phyloP scores from a whole-genome alignment of 2,329 filamentous ascomycete genomes.

The Aspergillus sp. region DNA sequence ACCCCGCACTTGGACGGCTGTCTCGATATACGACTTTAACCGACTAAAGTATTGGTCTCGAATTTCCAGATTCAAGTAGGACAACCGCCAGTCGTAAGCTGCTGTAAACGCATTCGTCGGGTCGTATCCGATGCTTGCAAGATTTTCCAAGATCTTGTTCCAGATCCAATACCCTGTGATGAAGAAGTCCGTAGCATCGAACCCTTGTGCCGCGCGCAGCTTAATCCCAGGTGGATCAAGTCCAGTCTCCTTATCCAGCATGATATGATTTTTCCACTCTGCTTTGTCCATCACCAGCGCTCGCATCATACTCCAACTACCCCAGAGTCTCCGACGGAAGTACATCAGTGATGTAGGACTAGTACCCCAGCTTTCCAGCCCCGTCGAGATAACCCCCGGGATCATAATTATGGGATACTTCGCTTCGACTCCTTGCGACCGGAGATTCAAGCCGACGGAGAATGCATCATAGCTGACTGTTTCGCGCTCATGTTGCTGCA shows the following conservation, averaged over 20 bases:
- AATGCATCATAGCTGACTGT: slow-evolving; percentile 92
- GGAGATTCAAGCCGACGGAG: slow-evolving; percentile 80
- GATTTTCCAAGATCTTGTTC: slow-evolving; percentile 97
- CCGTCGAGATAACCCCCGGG: slow-evolving; percentile 94
- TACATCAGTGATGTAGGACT: slow-evolving; percentile 81
- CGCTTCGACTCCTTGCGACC: slow-evolving; percentile 74
- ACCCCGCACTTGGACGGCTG: slow-evolving; percentile 68
- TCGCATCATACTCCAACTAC: slow-evolving; percentile 98
- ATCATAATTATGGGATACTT: slow-evolving; percentile 95
- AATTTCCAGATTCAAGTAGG: slow-evolving; percentile 83
- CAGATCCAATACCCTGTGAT: slow-evolving; percentile 93
- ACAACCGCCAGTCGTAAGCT: slow-evolving; percentile 87
- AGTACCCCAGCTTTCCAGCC: slow-evolving; percentile 95
- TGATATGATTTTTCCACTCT: slow-evolving; percentile 92
- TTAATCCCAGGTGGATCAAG: slow-evolving; percentile 89
- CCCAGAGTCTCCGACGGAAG: slow-evolving; percentile 93
- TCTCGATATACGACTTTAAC: slow-evolving; percentile 86
- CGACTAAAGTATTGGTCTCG: slow-evolving; percentile 93
- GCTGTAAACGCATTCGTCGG: slow-evolving; percentile 70
- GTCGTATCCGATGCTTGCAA: slow-evolving; percentile 94
- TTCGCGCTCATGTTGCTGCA: slow-evolving; percentile 78
- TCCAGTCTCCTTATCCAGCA: slow-evolving; percentile 89
- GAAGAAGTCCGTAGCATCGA: slow-evolving; percentile 91
- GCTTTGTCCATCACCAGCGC: slow-evolving; percentile 91
- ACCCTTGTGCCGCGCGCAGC: slow-evolving; percentile 88